phyloP scores from a whole-genome alignment of 202 grass and related monocot genomes.

The Brachypodium distachyon region DNA sequence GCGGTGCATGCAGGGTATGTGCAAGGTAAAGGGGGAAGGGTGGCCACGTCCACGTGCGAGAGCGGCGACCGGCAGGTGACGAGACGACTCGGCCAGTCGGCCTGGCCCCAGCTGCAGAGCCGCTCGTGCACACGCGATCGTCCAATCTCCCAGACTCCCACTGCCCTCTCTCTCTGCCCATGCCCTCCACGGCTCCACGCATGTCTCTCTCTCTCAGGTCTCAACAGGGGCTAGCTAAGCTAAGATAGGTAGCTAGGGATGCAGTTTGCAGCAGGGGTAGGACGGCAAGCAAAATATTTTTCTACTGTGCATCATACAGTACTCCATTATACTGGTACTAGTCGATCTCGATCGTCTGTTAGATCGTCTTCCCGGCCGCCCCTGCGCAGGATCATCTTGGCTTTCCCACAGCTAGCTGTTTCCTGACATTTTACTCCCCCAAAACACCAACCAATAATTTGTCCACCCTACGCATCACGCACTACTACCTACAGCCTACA shows the following conservation, averaged over 20 bases:
- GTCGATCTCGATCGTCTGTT: neutral
- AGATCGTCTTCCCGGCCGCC: neutral
- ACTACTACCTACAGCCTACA: too few species aligned
- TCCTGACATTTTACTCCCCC: neutral
- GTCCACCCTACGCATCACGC: too few species aligned
- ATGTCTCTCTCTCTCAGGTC: neutral
- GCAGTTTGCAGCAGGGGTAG: neutral
- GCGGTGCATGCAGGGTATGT: conserved; percentile 2
- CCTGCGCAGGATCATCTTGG: conserved; percentile 8
- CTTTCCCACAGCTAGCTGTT: neutral
- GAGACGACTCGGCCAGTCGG: conserved; percentile 35
- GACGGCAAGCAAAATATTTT: conserved; percentile 36
- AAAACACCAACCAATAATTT: neutral
- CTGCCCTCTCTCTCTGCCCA: neutral
- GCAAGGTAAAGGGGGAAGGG: too few species aligned
- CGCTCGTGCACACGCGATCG: conserved; percentile 92
- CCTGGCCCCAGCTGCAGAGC: neutral
- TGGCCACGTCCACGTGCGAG: conserved; percentile 57
- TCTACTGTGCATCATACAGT: neutral
- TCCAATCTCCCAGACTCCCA: conserved; percentile 23
- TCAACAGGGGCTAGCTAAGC: neutral
- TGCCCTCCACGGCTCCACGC: neutral
- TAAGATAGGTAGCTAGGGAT: neutral
- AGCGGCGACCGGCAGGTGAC: conserved; percentile 58
- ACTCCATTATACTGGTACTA: neutral